Percentiles rank a stretch among this genome's conserved stretches.
Evolutionary conservation across 352 stramenopile genomes (phyloP).

Genomic region (Globisporangium viniferum): DNA sequence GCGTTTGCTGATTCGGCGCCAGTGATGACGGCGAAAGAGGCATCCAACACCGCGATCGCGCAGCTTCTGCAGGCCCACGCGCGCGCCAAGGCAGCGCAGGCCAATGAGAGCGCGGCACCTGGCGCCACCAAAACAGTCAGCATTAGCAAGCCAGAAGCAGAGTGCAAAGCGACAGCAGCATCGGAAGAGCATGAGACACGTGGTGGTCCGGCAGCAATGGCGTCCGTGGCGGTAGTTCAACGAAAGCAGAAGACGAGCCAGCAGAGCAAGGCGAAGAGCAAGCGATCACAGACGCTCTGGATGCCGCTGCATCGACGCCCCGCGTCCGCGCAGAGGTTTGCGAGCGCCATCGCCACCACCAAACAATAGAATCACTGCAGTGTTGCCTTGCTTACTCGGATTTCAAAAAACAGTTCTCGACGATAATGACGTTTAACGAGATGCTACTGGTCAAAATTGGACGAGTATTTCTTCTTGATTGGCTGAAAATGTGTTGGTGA

Average conservation of each 20-base stretch:
- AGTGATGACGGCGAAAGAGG: background rate
- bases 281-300: conserved; percentile 15
- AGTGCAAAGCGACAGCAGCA: background rate
- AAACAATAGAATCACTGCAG: background rate
- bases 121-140: background rate
- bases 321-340: background rate
- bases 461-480: background rate
- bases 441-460: background rate
- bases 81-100: conserved; percentile 1
- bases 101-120: background rate
- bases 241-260: background rate
- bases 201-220: background rate
- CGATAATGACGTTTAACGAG: background rate
- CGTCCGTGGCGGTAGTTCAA: background rate
- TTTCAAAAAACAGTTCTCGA: background rate
- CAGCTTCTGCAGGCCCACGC: conserved; percentile 18
- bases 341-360: background rate
- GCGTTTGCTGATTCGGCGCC: background rate
- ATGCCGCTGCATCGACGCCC: conserved; percentile 24
- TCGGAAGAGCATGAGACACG: background rate
- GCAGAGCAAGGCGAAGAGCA: background rate
- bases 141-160: background rate
- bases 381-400: background rate
- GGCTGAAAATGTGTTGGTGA: background rate
- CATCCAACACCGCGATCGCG: conserved; percentile 32